Evolutionary conservation across 2,329 filamentous ascomycete species (phyloP).

Genomic region (Leptoxyphium fumago): DNA sequence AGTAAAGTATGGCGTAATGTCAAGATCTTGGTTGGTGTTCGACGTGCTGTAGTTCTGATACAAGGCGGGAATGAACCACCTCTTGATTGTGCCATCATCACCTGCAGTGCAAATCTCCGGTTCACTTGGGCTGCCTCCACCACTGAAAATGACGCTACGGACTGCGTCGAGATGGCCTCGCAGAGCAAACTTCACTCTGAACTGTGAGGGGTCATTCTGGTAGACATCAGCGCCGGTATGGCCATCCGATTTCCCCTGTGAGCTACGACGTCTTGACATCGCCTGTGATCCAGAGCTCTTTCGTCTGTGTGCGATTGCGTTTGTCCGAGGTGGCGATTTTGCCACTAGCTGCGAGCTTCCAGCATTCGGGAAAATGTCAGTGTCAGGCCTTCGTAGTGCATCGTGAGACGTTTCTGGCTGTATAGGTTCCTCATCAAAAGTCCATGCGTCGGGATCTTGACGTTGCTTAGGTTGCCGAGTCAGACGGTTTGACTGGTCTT

Average conservation of each 20-base stretch:
- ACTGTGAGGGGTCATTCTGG: slow-evolving; percentile 49
- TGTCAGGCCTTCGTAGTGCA: slow-evolving; percentile 58
- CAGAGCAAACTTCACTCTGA: slow-evolving; percentile 85
- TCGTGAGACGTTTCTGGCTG: slow-evolving; percentile 42
- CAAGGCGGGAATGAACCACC: slow-evolving; percentile 82
- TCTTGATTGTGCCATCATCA: slow-evolving; percentile 90
- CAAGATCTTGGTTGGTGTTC: slow-evolving; percentile 56
- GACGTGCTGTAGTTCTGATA: slow-evolving; percentile 44
- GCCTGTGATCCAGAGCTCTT: slow-evolving; percentile 51
- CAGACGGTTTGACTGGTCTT: slow-evolving; percentile 12
- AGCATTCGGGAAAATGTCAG: slow-evolving; percentile 71
- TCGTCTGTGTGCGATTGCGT: slow-evolving; percentile 54
- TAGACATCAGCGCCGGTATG: slow-evolving; percentile 28
- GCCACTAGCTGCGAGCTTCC: slow-evolving; percentile 44
- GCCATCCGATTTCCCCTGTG: slow-evolving; percentile 42
- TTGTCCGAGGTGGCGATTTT: slow-evolving; percentile 60
- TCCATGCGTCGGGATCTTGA: slow-evolving; percentile 61
- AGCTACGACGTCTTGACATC: slow-evolving; percentile 52
- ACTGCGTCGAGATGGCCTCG: slow-evolving; percentile 89
- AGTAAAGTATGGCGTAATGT: slow-evolving; percentile 87
- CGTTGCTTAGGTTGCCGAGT: slow-evolving; percentile 9
- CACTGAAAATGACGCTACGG: slow-evolving; percentile 88
- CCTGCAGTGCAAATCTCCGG: slow-evolving; percentile 94
- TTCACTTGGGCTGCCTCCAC: slow-evolving; percentile 85
- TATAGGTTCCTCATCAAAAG: slow-evolving; percentile 61